phyloP scores from a whole-genome alignment of 2,329 filamentous ascomycete species.

The Venturia aucupariae region DNA sequence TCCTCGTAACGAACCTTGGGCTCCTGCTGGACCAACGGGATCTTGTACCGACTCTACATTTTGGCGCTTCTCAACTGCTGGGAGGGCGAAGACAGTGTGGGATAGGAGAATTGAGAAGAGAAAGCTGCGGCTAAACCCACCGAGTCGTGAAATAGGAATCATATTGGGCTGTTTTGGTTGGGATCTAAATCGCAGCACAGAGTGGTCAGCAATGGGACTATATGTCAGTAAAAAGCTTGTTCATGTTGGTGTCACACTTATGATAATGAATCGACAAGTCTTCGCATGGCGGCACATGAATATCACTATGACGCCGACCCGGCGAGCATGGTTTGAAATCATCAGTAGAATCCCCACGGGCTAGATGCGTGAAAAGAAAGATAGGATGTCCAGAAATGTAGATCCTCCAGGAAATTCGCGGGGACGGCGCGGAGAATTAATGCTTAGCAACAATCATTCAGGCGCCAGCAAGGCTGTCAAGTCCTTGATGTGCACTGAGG shows the following conservation, averaged over 20 bases:
- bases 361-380: neutral
- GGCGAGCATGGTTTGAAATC: neutral
- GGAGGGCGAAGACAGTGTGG: neutral
- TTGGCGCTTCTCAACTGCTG: neutral
- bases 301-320: neutral
- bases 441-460: neutral
- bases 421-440: neutral
- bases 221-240: neutral
- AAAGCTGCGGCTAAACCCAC: neutral
- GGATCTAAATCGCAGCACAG: neutral
- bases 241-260: neutral
- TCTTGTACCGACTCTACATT: neutral
- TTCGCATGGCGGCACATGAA: neutral
- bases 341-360: neutral
- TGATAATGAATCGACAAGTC: neutral
- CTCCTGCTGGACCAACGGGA: neutral
- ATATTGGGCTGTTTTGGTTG: neutral
- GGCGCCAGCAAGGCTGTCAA: neutral
- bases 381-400: neutral
- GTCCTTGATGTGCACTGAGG: neutral
- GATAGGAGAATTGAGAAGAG: neutral
- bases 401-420: neutral
- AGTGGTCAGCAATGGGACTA: neutral
- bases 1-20: slow-evolving; percentile 14
- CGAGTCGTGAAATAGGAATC: neutral